Percentiles rank a stretch among this genome's conserved stretches.
Evolutionary conservation across 148 eudicot species (phyloP).

Genomic region (Spergularia bocconei): DNA sequence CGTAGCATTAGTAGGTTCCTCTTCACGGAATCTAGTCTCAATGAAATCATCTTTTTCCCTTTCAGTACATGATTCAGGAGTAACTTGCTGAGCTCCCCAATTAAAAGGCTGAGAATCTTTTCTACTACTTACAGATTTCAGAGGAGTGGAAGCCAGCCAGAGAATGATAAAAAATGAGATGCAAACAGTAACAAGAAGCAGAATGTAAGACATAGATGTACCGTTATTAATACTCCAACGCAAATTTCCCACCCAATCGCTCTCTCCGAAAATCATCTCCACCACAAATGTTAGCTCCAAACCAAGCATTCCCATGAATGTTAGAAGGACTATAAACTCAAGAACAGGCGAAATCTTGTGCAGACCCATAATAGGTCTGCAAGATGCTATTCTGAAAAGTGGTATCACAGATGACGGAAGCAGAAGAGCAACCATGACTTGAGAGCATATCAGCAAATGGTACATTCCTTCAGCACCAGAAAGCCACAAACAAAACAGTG

Average conservation of each 20-base stretch:
- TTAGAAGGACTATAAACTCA: constrained; percentile 62
- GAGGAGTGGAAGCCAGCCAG: constrained; percentile 75
- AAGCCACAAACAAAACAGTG: constrained; percentile 67
- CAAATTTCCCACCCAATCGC: constrained; percentile 76
- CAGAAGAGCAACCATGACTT: constrained; percentile 78
- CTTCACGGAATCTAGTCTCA: constrained; percentile 33
- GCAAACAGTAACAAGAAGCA: constrained; percentile 54
- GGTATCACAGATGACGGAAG: constrained; percentile 90
- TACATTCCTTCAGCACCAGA: constrained; percentile 87
- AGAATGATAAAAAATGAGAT: constrained; percentile 57
- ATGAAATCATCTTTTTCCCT: constrained; percentile 24
- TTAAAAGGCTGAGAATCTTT: constrained; percentile 45
- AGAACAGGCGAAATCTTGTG: constrained; percentile 59
- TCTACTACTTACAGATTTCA: constrained; percentile 59
- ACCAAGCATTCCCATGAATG: constrained; percentile 70
- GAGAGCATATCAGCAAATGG: constrained; percentile 72
- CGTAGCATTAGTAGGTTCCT: constrained; percentile 28
- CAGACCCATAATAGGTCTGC: constrained; percentile 73
- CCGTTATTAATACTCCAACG: constrained; percentile 62
- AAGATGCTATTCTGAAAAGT: constrained; percentile 80
- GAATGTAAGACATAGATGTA: constrained; percentile 48
- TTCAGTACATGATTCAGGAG: constrained; percentile 36
- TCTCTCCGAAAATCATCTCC: constrained; percentile 83
- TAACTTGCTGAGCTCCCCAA: constrained; percentile 41
- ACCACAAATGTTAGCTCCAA: constrained; percentile 67